A percentile compares a stretch with the other conserved stretches of the same genome.
Evolutionary conservation across 805 yeast species (phyloP).

Genomic region (Yamadazyma akitaensis): DNA sequence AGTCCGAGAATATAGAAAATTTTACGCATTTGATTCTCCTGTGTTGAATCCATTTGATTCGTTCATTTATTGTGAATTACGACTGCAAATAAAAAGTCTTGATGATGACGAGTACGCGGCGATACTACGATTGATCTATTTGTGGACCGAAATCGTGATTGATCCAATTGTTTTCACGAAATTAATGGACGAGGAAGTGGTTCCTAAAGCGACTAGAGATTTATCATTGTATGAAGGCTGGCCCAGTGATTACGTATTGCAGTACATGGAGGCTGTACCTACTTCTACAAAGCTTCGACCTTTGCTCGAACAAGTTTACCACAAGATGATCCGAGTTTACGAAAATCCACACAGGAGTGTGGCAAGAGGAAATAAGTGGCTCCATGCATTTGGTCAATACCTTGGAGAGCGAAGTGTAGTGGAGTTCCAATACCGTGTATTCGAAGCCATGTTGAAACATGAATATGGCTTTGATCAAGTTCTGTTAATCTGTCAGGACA

Average conservation of each 20-base stretch:
- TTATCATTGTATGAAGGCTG: constrained; percentile 11
- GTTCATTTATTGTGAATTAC: constrained; percentile 12
- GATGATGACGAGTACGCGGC: constrained; percentile 5
- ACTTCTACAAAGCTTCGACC: constrained; percentile 2
- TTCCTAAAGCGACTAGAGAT: constrained; percentile 16
- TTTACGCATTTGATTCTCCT: constrained; percentile 3
- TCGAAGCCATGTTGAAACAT: neutral
- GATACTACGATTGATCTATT: constrained; percentile 11
- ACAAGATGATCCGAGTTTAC: constrained; percentile 10
- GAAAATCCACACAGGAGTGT: neutral
- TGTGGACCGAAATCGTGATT: constrained; percentile 13
- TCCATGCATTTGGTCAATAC: constrained; percentile 8
- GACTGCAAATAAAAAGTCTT: neutral
- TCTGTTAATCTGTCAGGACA: neutral
- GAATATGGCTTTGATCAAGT: neutral
- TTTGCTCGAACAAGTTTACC: constrained; percentile 7
- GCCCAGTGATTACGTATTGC: constrained; percentile 18
- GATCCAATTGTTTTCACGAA: neutral
- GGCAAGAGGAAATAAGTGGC: constrained; percentile 5
- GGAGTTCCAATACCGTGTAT: neutral
- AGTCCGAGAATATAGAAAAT: neutral
- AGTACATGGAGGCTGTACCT: constrained; percentile 18
- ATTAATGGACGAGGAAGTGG: constrained; percentile 17
- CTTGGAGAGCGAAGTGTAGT: neutral
- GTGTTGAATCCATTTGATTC: constrained; percentile 20